Conservation (phyloP, 2,329 filamentous ascomycete species). For the Trichoderma simmonsii region DNA sequence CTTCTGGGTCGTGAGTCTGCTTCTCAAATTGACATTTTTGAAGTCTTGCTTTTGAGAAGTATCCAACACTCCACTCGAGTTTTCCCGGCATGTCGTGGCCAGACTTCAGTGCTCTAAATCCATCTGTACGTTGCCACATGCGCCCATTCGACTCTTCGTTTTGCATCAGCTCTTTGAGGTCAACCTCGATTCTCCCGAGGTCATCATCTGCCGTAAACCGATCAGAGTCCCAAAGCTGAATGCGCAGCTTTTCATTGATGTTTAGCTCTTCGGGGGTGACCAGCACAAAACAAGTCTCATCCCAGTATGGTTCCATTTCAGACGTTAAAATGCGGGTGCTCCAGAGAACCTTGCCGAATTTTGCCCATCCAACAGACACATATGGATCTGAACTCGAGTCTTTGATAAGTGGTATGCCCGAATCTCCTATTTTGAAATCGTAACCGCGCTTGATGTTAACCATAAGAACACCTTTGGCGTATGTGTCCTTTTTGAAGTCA, state of each 20-base stretch:
- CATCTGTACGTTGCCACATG: conserved; percentile 61
- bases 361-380: conserved; percentile 71
- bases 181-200: conserved; percentile 68
- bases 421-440: conserved; percentile 70
- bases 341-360: conserved; percentile 65
- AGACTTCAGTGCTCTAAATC: conserved; percentile 61
- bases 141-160: conserved; percentile 55
- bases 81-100: conserved; percentile 68
- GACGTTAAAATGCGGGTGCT: conserved; percentile 60
- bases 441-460: conserved; percentile 64
- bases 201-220: conserved; percentile 71
- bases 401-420: conserved; percentile 56
- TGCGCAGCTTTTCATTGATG: conserved; percentile 63
- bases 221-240: conserved; percentile 76
- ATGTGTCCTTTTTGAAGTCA: conserved; percentile 75
- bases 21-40: conserved; percentile 58
- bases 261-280: conserved; percentile 70
- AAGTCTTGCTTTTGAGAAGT: conserved; percentile 65
- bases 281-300: conserved; percentile 67
- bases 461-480: conserved; percentile 60
- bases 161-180: conserved; percentile 63
- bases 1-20: conserved; percentile 57
- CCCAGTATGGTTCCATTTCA: conserved; percentile 67
- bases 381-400: conserved; percentile 66
- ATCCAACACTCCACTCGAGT: conserved; percentile 67